Percentiles rank a stretch among this genome's conserved stretches.
Conservation (phyloP, 2,329 filamentous ascomycete species). For the Penicillium griseofulvum region DNA sequence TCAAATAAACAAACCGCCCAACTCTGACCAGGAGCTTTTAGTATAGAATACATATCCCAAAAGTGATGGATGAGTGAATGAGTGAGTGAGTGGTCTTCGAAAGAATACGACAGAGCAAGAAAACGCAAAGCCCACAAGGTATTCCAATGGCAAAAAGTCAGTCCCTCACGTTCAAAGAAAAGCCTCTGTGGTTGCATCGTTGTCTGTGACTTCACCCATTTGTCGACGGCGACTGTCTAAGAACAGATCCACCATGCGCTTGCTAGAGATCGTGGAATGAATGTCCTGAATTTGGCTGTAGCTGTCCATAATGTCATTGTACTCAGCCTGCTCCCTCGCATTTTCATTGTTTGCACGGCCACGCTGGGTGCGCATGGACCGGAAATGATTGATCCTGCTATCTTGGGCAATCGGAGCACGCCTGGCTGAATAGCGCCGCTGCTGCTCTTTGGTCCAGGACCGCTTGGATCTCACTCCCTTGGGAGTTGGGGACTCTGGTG, state of each 20-base stretch:
- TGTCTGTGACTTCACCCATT: slow-evolving; percentile 19
- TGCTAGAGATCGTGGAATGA: slow-evolving; percentile 32
- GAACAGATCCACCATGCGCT: slow-evolving; percentile 40
- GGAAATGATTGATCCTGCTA: slow-evolving; percentile 24
- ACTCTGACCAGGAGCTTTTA: neutral
- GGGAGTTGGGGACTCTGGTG: slow-evolving; percentile 34
- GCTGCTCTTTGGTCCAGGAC: slow-evolving; percentile 21
- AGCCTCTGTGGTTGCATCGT: slow-evolving; percentile 17
- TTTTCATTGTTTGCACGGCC: slow-evolving; percentile 35
- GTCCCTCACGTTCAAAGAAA: slow-evolving; percentile 26
- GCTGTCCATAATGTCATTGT: slow-evolving; percentile 15
- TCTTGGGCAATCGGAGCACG: slow-evolving; percentile 22
- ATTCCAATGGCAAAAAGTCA: neutral
- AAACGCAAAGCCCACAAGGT: neutral
- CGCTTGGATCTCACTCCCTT: slow-evolving; percentile 20
- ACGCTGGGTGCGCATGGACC: slow-evolving; percentile 26
- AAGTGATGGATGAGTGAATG: neutral
- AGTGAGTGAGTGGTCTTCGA: neutral
- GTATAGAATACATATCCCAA: neutral
- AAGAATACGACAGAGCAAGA: neutral
- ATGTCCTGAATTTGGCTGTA: slow-evolving; percentile 22
- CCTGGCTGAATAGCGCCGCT: slow-evolving; percentile 22
- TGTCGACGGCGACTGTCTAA: slow-evolving; percentile 33
- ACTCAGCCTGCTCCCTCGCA: slow-evolving; percentile 15
- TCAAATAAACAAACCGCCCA: neutral